Base-by-base conservation (phyloP, 768 basidiomycete species). In the Rhizopogon rudus region DNA sequence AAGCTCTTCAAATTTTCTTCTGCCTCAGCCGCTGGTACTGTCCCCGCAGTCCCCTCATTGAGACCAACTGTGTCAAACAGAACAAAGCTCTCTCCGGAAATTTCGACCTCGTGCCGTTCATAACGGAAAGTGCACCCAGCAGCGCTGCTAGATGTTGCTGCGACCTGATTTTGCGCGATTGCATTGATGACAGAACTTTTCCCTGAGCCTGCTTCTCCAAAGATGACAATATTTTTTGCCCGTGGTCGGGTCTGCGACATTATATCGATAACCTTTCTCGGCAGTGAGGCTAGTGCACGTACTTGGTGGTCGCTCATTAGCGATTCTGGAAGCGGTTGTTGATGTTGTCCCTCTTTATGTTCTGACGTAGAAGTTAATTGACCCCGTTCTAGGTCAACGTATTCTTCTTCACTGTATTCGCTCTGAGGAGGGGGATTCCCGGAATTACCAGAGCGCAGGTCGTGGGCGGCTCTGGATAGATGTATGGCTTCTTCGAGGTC, bases 1-100 rank as follows among this genome's bases (percentile, higher is more conserved):
- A 67, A 53, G 17, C 51, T 59, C 43, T 61, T 61, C 29, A 69
- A 50, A 3, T 59, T 56, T 44, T 50, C 58, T 41, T 61, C 59
- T 1, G 70, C 56, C 20, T 42, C 20, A 4, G 52, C 55, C 7
- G 52, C 52, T 3, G 57, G 44, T 57, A 40, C 54, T 6, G 55
- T 55, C 7, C 67, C 52, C 10, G 7, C 48, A 25, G 50, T 48
- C 14, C 40, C 72, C 54, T 67, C 73, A 40, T 71, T 63, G 22
- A 76, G 68, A 17, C 75, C 75, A 7, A 66, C 67, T 6, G 74
- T 77, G 43, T 76, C 76, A 66, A 73, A 69, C 0, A 75, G 40
- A 2, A 46, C 45, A 16, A 17, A 46, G 10, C 10, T 46, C 12
- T 46, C 29, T 29, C 45, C 16, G 40, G 31, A 55, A 63, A 41